These are phyloP conservation scores for Chytriomyces hyalinus DNA, from an alignment of 192 early-diverging fungal species.

Conservation along the genomic window DNA sequence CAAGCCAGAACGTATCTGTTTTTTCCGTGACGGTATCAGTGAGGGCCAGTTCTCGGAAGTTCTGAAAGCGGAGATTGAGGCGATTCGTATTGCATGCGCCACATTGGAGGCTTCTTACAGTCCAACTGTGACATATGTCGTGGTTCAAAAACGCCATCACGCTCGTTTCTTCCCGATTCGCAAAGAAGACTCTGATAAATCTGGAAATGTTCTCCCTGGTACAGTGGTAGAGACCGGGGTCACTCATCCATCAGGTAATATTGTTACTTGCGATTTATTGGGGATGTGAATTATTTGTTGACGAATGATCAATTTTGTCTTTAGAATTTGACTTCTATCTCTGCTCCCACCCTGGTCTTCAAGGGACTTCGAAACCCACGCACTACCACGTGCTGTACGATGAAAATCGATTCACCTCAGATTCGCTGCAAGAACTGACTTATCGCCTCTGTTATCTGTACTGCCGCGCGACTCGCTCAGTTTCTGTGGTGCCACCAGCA, in stretches of 20 bases:
- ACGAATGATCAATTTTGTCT: conserved; percentile 20
- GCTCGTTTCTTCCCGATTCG: conserved; percentile 71
- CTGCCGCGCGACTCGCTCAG: conserved; percentile 83
- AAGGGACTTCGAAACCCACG: conserved; percentile 90
- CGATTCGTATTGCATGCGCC: conserved; percentile 68
- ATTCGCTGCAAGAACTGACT: conserved; percentile 84
- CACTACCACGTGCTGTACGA: conserved; percentile 92
- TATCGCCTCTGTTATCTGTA: conserved; percentile 91
- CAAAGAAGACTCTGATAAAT: conserved; percentile 59
- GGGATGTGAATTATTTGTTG: conserved; percentile 8
- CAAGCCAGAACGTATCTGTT: conserved; percentile 64
- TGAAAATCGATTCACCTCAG: conserved; percentile 79
- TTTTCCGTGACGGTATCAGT: conserved; percentile 78
- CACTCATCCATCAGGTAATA: conserved; percentile 57
- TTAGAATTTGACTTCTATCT: conserved; percentile 71
- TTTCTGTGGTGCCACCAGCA: conserved; percentile 85
- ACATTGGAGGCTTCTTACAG: conserved; percentile 71
- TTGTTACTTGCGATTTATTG: not conserved
- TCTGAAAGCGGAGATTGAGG: conserved; percentile 73
- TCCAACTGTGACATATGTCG: conserved; percentile 81
- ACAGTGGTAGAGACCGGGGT: conserved; percentile 62
- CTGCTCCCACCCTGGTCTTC: conserved; percentile 87
- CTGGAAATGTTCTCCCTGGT: conserved; percentile 65
- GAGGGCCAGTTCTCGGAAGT: conserved; percentile 86
- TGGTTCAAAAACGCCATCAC: conserved; percentile 91